phyloP scores from a whole-genome alignment of 495 filamentous ascomycete genomes.

The Neohortaea acidophila region DNA sequence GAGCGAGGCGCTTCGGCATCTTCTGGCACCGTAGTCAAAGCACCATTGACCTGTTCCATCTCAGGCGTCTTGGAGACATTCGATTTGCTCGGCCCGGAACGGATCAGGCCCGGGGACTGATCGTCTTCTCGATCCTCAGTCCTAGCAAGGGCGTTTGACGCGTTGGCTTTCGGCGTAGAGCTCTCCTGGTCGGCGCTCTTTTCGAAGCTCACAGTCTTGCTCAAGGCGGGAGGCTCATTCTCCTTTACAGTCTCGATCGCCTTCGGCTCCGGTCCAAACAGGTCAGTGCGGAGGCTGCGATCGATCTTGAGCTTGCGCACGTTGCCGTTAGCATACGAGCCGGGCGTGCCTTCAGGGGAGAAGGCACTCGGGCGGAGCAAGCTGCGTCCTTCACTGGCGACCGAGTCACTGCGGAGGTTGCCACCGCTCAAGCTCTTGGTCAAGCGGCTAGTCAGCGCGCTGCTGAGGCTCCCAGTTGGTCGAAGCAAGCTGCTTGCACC shows the following conservation, averaged over 20 bases:
- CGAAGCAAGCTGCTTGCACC: slow-evolving; percentile 50
- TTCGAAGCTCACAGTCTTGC: slow-evolving; percentile 86
- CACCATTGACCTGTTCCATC: slow-evolving; percentile 56
- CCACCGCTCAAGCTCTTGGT: slow-evolving; percentile 50
- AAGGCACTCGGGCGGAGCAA: slow-evolving; percentile 77
- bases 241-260: slow-evolving; percentile 28
- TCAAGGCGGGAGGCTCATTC: slow-evolving; percentile 32
- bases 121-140: slow-evolving; percentile 22
- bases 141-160: slow-evolving; percentile 9
- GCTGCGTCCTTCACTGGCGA: slow-evolving; percentile 59
- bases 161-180: not conserved
- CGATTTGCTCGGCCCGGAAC: slow-evolving; percentile 36
- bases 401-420: slow-evolving; percentile 51
- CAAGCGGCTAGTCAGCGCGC: slow-evolving; percentile 29
- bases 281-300: slow-evolving; percentile 59
- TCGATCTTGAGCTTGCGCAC: slow-evolving; percentile 87
- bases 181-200: slow-evolving; percentile 25
- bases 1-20: slow-evolving; percentile 32
- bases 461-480: slow-evolving; percentile 41
- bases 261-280: slow-evolving; percentile 37
- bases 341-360: slow-evolving; percentile 44
- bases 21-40: slow-evolving; percentile 67
- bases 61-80: slow-evolving; percentile 40
- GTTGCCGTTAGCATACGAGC: slow-evolving; percentile 46
- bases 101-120: slow-evolving; percentile 4